Evolutionary conservation across 768 basidiomycete species (phyloP).

Genomic region (Suillus hirtellus): DNA sequence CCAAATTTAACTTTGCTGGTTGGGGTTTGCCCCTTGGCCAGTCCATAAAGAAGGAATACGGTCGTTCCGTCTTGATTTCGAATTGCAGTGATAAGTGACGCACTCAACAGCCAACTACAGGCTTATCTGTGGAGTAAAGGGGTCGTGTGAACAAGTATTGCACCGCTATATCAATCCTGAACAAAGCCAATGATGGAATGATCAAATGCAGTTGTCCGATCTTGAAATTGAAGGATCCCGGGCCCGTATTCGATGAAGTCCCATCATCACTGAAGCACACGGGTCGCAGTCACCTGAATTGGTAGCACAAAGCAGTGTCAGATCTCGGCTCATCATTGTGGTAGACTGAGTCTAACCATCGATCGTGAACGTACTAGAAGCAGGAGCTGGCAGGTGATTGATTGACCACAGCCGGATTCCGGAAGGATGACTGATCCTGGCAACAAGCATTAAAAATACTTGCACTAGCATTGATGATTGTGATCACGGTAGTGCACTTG

Average conservation of each 20-base stretch:
- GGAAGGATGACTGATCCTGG: background rate
- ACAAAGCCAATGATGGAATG: background rate
- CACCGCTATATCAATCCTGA: background rate
- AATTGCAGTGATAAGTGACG: background rate
- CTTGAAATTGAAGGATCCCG: background rate
- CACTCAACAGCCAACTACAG: background rate
- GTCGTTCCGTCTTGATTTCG: conserved; percentile 9
- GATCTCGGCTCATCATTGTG: background rate
- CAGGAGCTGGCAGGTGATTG: background rate
- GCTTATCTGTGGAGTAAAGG: background rate
- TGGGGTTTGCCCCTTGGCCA: background rate
- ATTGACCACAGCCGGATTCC: background rate
- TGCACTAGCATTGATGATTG: too few relatives aligned
- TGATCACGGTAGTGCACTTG: too few relatives aligned
- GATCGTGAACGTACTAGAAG: background rate
- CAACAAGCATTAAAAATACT: background rate
- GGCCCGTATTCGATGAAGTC: background rate
- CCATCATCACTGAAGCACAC: background rate
- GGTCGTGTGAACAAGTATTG: background rate
- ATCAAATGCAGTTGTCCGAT: background rate
- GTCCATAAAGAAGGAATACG: background rate
- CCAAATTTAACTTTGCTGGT: background rate
- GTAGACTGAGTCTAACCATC: background rate
- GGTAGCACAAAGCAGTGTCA: background rate
- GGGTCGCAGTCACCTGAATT: background rate